These are phyloP conservation scores for Boletus rex-veris DNA, from an alignment of 768 basidiomycete genomes.

Conservation along the genomic window DNA sequence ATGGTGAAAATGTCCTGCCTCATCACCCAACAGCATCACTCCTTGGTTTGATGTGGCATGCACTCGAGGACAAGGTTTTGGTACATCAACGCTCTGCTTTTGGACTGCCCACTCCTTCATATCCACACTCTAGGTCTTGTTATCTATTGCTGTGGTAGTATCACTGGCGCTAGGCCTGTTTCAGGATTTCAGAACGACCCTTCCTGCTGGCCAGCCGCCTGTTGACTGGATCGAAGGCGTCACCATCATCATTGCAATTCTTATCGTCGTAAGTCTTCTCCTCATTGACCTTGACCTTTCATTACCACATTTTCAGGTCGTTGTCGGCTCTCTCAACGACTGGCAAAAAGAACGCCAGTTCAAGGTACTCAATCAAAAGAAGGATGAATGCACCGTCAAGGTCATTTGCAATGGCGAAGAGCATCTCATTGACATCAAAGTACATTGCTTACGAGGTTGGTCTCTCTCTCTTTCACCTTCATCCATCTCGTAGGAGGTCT, in stretches of 20 bases:
- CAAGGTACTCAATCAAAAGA: slow-evolving; percentile 85
- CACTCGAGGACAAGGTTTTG: slow-evolving; percentile 87
- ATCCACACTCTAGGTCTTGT: slow-evolving; percentile 57
- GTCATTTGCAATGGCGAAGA: slow-evolving; percentile 73
- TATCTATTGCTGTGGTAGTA: slow-evolving; percentile 88
- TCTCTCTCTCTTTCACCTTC: slow-evolving; percentile 6
- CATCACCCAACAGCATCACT: slow-evolving; percentile 64
- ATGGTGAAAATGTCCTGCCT: slow-evolving; percentile 75
- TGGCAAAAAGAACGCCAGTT: slow-evolving; percentile 99
- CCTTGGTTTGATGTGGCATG: slow-evolving; percentile 77
- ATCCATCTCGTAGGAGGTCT: slow-evolving; percentile 59
- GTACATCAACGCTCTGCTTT: slow-evolving; percentile 40
- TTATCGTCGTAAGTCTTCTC: slow-evolving; percentile 58
- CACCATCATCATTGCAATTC: slow-evolving; percentile 71
- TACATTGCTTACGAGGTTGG: slow-evolving; percentile 22
- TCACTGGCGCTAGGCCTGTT: slow-evolving; percentile 93
- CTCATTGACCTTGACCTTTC: not conserved
- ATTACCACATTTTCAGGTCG: slow-evolving; percentile 43
- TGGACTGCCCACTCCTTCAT: slow-evolving; percentile 1
- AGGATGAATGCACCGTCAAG: slow-evolving; percentile 90
- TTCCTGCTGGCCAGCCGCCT: slow-evolving; percentile 56
- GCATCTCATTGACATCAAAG: slow-evolving; percentile 77
- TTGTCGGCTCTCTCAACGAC: slow-evolving; percentile 94
- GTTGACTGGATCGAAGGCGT: slow-evolving; percentile 98
- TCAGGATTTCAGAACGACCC: slow-evolving; percentile 80